Percentiles rank a stretch among this genome's conserved stretches.
phyloP scores from a whole-genome alignment of 2,329 filamentous ascomycete genomes.

The Pseudohalonectria lignicola region DNA sequence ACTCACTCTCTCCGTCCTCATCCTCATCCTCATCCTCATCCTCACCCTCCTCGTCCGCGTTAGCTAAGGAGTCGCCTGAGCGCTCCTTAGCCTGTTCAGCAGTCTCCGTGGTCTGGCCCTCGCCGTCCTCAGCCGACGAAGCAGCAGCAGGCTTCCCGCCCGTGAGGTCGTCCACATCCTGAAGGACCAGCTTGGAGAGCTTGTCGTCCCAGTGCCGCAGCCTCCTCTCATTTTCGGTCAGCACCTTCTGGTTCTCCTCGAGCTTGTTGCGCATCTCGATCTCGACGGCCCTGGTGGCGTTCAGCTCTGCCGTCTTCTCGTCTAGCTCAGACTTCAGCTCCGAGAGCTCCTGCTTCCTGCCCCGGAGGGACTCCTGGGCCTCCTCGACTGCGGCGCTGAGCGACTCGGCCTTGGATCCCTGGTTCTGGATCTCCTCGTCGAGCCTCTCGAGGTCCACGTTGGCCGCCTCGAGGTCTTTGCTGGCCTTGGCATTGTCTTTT shows the following conservation, averaged over 20 bases:
- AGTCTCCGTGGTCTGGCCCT: constrained; percentile 12
- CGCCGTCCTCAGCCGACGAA: constrained; percentile 8
- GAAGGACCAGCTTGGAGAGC: constrained; percentile 68
- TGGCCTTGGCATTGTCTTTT: constrained; percentile 69
- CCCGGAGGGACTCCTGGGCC: constrained; percentile 65
- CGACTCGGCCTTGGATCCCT: constrained; percentile 64
- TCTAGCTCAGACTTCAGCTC: constrained; percentile 78
- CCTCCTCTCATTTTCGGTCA: constrained; percentile 77
- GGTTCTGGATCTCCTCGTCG: constrained; percentile 66
- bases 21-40: constrained; percentile 17
- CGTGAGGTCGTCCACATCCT: constrained; percentile 62
- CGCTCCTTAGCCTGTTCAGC: constrained; percentile 4
- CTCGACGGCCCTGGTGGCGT: constrained; percentile 78
- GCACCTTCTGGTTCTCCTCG: constrained; percentile 86
- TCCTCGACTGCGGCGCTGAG: constrained; percentile 67
- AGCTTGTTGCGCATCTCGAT: constrained; percentile 99
- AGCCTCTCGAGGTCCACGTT: constrained; percentile 65
- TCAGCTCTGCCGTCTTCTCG: constrained; percentile 73
- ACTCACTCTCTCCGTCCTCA: constrained; percentile 15
- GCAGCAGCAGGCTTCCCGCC: constrained; percentile 12
- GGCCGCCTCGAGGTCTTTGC: constrained; percentile 66
- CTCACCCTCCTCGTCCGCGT: not conserved
- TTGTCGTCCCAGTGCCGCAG: constrained; percentile 85
- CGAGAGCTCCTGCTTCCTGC: constrained; percentile 71
- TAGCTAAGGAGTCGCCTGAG: not conserved